phyloP scores from a whole-genome alignment of 352 stramenopile species.

The Globisporangium nodosum region DNA sequence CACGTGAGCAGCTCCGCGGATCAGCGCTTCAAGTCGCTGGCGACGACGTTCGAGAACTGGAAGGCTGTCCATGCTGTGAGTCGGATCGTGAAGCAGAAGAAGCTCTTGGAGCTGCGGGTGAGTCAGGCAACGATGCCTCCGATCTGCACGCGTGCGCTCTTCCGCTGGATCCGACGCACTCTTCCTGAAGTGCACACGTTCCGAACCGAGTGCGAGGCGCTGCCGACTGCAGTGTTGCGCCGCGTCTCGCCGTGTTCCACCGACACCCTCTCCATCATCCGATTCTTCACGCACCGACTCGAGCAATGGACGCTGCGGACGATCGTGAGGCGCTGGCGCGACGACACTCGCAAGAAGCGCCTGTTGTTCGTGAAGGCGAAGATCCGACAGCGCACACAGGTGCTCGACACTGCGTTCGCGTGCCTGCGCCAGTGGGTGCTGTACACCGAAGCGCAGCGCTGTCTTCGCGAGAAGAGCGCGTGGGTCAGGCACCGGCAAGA shows the following conservation, averaged over 20 bases:
- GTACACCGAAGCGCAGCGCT: constrained; percentile 21
- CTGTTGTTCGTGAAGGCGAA: constrained; percentile 12
- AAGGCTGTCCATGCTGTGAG: constrained; percentile 28
- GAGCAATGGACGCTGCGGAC: constrained; percentile 11
- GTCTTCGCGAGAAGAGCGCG: constrained; percentile 16
- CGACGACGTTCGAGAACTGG: constrained; percentile 41
- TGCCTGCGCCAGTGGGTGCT: constrained; percentile 45
- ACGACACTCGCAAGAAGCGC: constrained; percentile 4
- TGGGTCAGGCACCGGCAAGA: constrained; percentile 34
- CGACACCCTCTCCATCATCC: constrained; percentile 7
- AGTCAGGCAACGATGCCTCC: constrained; percentile 20
- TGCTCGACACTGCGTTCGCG: constrained; percentile 27
- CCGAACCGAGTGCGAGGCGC: constrained; percentile 14
- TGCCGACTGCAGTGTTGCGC: constrained; percentile 27
- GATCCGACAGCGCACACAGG: constrained; percentile 12
- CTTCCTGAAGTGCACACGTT: constrained; percentile 27
- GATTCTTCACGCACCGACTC: constrained; percentile 13
- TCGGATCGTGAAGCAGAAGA: constrained; percentile 21
- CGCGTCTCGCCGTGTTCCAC: constrained; percentile 13
- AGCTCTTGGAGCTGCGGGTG: constrained; percentile 17
- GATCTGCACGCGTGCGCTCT: constrained; percentile 32
- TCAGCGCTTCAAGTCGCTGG: constrained; percentile 20
- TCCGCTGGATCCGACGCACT: constrained; percentile 37
- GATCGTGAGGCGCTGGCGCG: constrained; percentile 17
- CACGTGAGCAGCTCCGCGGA: not conserved